Base-by-base conservation (phyloP, 371 early-diverging fungal species). In the Blastocladiella emersonii region DNA sequence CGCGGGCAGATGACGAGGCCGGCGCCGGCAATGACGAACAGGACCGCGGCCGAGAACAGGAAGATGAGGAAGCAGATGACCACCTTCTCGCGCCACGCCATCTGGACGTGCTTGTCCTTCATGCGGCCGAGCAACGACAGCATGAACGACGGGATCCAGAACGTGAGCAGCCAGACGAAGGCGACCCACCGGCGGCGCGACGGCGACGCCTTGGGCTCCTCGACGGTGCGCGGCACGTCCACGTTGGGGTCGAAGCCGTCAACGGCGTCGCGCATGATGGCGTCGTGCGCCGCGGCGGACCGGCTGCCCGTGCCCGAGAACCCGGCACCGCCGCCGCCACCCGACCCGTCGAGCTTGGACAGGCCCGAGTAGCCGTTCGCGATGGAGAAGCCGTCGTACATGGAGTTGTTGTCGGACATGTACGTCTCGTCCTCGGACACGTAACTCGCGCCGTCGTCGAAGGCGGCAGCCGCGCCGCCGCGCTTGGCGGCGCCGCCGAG, bases 21-120 rank as follows among this genome's bases (percentile, higher is more conserved):
- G 45, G 94, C 79, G 59, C 90, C 86, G 17, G 90, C 84, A 65
- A 98, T 87, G 72, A 90, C 92, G 78, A 95, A 92, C 43, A 96
- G 80, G 56, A 93, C 82, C 65, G 85, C 72, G 6, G 78, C 80
- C 65, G 88, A 91, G 73, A 90, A 69, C 37, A 91, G 70, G 41
- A 88, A 72, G 63, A 98, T 93, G 59, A 98, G 67, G 65, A 89
- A 72, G 71, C 93, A 93, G 19, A 98, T 79, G 1, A 95, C 86
- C 6, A 96, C 82, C 64, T 93, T 93, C 72, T 93, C 93, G 23
- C 92, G 72, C 92, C 91, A 93, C 3, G 98, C 98, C 89, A 89
- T 87, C 56, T 83, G 92, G 17, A 93, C 81, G 71, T 93, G 92
- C 62, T 84, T 81, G 43, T 89, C 83, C 66, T 81, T 84, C 86